Conservation (phyloP, 2,329 filamentous ascomycete genomes). For the Fusarium concolor region DNA sequence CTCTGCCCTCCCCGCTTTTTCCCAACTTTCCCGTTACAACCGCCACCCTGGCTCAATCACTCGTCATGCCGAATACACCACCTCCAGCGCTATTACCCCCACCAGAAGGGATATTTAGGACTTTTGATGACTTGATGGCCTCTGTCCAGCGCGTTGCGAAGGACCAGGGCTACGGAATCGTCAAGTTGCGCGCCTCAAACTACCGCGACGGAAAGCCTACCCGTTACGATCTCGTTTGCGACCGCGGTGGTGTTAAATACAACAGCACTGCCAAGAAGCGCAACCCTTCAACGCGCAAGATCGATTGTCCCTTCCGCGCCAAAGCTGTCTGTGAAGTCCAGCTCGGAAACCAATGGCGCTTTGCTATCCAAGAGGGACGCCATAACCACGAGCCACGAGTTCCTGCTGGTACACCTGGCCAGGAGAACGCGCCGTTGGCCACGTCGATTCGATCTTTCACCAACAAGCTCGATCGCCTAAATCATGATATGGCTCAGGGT, state of each 20-base stretch:
- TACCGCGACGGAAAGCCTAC: slow-evolving; percentile 72
- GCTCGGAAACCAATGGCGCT: slow-evolving; percentile 72
- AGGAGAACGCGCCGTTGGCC: slow-evolving; percentile 68
- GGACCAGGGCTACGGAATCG: slow-evolving; percentile 71
- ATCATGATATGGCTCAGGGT: slow-evolving; percentile 66
- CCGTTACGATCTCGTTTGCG: slow-evolving; percentile 71
- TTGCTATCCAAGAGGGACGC: slow-evolving; percentile 68
- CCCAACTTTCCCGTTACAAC: slow-evolving; percentile 46
- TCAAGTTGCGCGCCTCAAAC: slow-evolving; percentile 72
- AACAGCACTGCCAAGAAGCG: slow-evolving; percentile 74
- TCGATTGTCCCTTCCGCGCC: slow-evolving; percentile 72
- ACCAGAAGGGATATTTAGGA: slow-evolving; percentile 69
- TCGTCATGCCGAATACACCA: slow-evolving; percentile 61
- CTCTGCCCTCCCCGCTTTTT: slow-evolving; percentile 42
- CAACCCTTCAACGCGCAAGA: slow-evolving; percentile 72
- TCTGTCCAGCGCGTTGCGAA: slow-evolving; percentile 70
- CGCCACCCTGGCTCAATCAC: slow-evolving; percentile 51
- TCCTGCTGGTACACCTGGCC: slow-evolving; percentile 64
- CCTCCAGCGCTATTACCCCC: slow-evolving; percentile 64
- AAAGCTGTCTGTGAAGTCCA: slow-evolving; percentile 74
- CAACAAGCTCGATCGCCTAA: slow-evolving; percentile 70
- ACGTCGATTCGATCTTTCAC: slow-evolving; percentile 68
- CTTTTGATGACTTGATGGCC: slow-evolving; percentile 68
- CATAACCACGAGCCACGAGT: slow-evolving; percentile 72
- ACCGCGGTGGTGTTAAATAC: slow-evolving; percentile 73